Percentiles rank a stretch among this genome's conserved stretches.
phyloP scores from a whole-genome alignment of 169 alveolate species.

The Plasmodium knowlesi region DNA sequence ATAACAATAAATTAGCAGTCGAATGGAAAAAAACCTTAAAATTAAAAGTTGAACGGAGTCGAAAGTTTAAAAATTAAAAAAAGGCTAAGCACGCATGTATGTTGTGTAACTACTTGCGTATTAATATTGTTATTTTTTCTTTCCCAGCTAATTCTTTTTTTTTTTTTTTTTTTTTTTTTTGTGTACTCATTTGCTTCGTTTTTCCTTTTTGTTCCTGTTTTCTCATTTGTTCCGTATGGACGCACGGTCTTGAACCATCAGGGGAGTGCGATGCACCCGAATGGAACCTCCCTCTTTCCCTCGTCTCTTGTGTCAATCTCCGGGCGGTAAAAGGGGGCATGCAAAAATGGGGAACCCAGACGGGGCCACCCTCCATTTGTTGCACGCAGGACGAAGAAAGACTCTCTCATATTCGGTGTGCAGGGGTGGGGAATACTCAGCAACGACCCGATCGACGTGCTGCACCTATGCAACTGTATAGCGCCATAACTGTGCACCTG shows the following conservation, averaged over 20 bases:
- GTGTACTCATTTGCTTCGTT: neutral
- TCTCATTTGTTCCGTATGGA: neutral
- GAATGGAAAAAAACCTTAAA: neutral
- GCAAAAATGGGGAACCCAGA: neutral
- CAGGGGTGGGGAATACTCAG: neutral
- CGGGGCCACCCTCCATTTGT: neutral
- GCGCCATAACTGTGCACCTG: neutral
- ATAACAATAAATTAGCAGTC: neutral
- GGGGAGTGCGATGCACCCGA: neutral
- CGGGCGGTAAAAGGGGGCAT: neutral
- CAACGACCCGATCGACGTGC: neutral
- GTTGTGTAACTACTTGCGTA: neutral
- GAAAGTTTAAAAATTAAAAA: constrained; percentile 8
- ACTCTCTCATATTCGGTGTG: neutral
- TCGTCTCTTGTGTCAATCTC: neutral
- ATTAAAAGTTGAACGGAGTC: neutral
- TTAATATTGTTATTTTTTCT: neutral
- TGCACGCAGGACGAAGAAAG: neutral
- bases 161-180: neutral
- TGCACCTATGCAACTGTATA: neutral
- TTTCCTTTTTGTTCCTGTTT: neutral
- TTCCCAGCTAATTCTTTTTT: neutral
- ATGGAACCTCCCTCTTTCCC: neutral
- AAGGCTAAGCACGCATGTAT: neutral
- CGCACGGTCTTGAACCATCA: neutral